Evolutionary conservation across 148 eudicot species (phyloP).

Genomic region (Nyssa sinensis): DNA sequence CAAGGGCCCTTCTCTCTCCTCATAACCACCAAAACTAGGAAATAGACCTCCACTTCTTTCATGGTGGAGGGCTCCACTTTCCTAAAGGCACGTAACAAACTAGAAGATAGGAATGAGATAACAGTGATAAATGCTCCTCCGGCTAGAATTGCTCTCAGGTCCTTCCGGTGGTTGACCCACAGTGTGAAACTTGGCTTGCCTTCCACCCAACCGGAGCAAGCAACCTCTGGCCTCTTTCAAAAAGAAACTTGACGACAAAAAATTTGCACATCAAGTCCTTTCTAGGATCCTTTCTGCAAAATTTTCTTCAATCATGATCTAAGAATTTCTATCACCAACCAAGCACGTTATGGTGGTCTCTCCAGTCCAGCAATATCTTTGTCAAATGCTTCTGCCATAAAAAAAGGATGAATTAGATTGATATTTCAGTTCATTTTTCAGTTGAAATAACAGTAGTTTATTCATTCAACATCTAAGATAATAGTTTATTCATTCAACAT

Average conservation of each 20-base stretch:
- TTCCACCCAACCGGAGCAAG: not conserved
- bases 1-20: conserved; percentile 12
- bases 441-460: not conserved
- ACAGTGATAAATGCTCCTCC: conserved; percentile 28
- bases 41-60: conserved; percentile 33
- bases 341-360: conserved; percentile 5
- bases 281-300: conserved; percentile 3
- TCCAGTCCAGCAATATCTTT: conserved; percentile 1
- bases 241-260: not conserved
- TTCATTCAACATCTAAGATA: not conserved
- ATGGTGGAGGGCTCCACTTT: conserved; percentile 33
- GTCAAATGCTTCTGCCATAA: conserved; percentile 1
- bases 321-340: not conserved
- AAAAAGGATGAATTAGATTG: not conserved
- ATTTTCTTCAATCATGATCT: not conserved
- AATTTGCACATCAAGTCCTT: not conserved
- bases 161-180: conserved; percentile 6
- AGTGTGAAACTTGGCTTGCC: not conserved
- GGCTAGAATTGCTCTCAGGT: conserved; percentile 18
- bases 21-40: conserved; percentile 23
- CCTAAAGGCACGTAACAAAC: conserved; percentile 17
- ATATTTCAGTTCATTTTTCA: not conserved
- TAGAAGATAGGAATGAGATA: conserved; percentile 9
- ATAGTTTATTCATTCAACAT: not conserved
- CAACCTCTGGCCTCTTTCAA: not conserved